Base-by-base conservation (phyloP, 306 rosid genomes). In the Vigna unguiculata region DNA sequence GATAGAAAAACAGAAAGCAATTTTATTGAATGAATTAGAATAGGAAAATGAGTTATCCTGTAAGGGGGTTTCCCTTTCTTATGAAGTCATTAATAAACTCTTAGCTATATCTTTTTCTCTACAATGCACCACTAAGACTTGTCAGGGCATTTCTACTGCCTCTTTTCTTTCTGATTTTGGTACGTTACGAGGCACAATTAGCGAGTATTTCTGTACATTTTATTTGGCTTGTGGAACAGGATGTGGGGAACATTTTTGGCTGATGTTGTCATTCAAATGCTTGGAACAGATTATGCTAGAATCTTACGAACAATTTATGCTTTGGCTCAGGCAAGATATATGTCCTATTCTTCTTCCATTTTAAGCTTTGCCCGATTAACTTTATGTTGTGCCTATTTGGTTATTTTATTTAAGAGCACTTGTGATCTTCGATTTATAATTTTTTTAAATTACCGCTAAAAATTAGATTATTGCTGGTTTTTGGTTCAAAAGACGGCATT, bases 241-340 rank as follows among this genome's bases (percentile, higher is more conserved):
- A 91, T 94, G 38, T 92, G 97, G 97, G 97, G 96, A 73, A 94
- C 97, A 78, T 84, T 94, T 83, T 75, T 94, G 81, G 97, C 97
- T 15, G 98, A 94, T 82, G 78, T 94, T 57, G 96, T 94, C 81
- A 94, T 94, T 82, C 97, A 94, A 81, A 94, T 92, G 97, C 87
- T 94, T 45, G 97, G 98, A 84, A 94, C 96, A 38, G 97, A 94
- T 90, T 92, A 90, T 87, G 91, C 96, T 74, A 88, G 98, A 89
- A 89, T 94, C 81, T 76, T 92, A 83, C 91, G 96, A 34, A 91
- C 97, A 86, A 80, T 94, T 84, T 94, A 89, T 86, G 96, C 98
- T 68, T 83, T 94, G 77, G 96, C 98, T 22, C 97, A 92, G 97
- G 98, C 84, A 82, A 79, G 54, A 41, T 78, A 70, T 59, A 53